Evolutionary conservation across 345 rosid genomes (phyloP).

Genomic region (Fremontodendron californicum): DNA sequence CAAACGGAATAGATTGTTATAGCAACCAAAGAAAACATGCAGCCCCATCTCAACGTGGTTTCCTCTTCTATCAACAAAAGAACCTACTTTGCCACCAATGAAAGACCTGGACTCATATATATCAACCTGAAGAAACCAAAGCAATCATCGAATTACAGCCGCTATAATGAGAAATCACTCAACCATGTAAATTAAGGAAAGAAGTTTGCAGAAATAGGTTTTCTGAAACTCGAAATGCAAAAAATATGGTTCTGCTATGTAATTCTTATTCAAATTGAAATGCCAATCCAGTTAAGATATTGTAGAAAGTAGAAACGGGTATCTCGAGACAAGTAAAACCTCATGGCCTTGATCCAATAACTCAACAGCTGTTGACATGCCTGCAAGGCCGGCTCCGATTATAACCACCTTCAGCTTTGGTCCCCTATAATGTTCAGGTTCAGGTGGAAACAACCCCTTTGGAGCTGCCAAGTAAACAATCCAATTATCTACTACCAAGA

Average conservation of each 20-base stretch:
- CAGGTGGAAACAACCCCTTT: conserved; percentile 91
- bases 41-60: conserved; percentile 98
- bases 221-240: not conserved
- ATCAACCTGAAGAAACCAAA: conserved; percentile 64
- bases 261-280: not conserved
- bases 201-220: not conserved
- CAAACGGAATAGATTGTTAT: conserved; percentile 91
- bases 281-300: not conserved
- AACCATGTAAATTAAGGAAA: not conserved
- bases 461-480: conserved; percentile 69
- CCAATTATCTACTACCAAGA: not conserved
- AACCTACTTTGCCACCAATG: conserved; percentile 99
- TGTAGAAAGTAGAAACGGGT: conserved; percentile 1
- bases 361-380: conserved; percentile 98
- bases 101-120: conserved; percentile 85
- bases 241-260: not conserved
- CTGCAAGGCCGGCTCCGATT: conserved; percentile 97
- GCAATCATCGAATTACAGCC: not conserved
- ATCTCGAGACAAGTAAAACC: conserved; percentile 33
- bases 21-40: conserved; percentile 98
- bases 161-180: not conserved
- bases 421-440: conserved; percentile 86
- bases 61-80: conserved; percentile 85
- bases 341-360: conserved; percentile 97
- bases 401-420: conserved; percentile 98